Conservation (phyloP, 2,329 filamentous ascomycete genomes). For the Plenodomus tracheiphilus region DNA sequence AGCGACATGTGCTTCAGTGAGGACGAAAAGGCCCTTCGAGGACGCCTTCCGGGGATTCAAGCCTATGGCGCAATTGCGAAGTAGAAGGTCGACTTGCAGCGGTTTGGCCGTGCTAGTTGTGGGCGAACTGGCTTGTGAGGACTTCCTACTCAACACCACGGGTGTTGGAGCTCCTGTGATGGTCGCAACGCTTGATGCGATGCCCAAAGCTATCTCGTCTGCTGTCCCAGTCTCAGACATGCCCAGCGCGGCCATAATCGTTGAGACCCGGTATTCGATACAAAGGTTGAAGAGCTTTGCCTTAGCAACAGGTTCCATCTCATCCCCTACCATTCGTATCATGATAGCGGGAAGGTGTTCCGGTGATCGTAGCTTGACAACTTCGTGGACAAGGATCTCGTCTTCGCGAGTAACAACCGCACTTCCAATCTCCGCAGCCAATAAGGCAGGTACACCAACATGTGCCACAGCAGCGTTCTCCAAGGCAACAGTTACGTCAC, state of each 20-base stretch:
- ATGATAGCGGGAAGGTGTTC: slow-evolving; percentile 71
- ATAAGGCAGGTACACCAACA: slow-evolving; percentile 79
- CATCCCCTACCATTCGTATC: slow-evolving; percentile 87
- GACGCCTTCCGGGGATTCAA: slow-evolving; percentile 76
- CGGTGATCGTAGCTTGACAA: slow-evolving; percentile 45
- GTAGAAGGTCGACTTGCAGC: slow-evolving; percentile 70
- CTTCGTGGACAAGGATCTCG: slow-evolving; percentile 72
- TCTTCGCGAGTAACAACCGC: slow-evolving; percentile 67
- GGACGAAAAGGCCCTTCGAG: slow-evolving; percentile 76
- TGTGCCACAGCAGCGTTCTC: slow-evolving; percentile 50
- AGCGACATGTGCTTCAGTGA: slow-evolving; percentile 77
- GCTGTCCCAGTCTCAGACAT: slow-evolving; percentile 63
- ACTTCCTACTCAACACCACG: slow-evolving; percentile 39
- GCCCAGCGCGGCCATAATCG: slow-evolving; percentile 76
- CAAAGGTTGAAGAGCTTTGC: slow-evolving; percentile 82
- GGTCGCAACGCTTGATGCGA: slow-evolving; percentile 79
- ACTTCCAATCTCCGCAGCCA: slow-evolving; percentile 73
- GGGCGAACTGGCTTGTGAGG: slow-evolving; percentile 28
- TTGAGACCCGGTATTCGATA: slow-evolving; percentile 86
- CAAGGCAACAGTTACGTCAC: slow-evolving; percentile 53
- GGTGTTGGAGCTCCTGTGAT: slow-evolving; percentile 67
- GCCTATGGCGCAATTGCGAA: slow-evolving; percentile 81
- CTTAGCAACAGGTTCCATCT: slow-evolving; percentile 89
- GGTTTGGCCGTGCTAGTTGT: slow-evolving; percentile 35
- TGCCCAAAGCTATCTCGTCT: slow-evolving; percentile 73